These are phyloP conservation scores for Bryoglossum gracile DNA, from an alignment of 495 filamentous ascomycete species.

Conservation along the genomic window DNA sequence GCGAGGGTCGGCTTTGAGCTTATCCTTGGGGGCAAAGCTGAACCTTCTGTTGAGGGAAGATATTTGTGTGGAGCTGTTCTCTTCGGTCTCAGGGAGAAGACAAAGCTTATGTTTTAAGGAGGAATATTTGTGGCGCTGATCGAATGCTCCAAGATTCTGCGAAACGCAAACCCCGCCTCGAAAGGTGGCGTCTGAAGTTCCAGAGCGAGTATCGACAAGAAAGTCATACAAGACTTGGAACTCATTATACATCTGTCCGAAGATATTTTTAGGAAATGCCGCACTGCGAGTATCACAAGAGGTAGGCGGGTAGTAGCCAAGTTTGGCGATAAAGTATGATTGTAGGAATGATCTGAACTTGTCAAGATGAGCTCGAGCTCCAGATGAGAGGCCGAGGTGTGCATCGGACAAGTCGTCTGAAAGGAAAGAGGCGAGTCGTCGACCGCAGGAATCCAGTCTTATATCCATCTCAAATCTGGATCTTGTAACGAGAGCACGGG, in stretches of 20 bases:
- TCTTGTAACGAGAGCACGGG: constrained; percentile 52
- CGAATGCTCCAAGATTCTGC: constrained; percentile 52
- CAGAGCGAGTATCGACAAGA: constrained; percentile 48
- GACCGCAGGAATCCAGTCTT: constrained; percentile 40
- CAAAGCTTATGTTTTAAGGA: constrained; percentile 52
- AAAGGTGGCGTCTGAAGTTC: constrained; percentile 30
- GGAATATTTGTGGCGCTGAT: constrained; percentile 43
- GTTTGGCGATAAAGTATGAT: constrained; percentile 49
- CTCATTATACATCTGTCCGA: constrained; percentile 50
- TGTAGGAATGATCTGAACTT: constrained; percentile 56
- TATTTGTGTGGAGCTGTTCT: constrained; percentile 15
- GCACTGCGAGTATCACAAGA: constrained; percentile 23
- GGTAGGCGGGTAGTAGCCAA: constrained; percentile 58
- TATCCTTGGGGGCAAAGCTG: constrained; percentile 13
- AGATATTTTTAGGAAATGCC: constrained; percentile 45
- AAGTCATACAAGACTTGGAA: constrained; percentile 56
- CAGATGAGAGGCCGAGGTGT: constrained; percentile 45
- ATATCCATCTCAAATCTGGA: constrained; percentile 56
- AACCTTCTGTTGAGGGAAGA: constrained; percentile 17
- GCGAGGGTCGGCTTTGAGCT: constrained; percentile 28
- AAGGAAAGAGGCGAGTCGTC: constrained; percentile 49
- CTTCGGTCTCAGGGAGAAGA: constrained; percentile 41
- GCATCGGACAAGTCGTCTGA: constrained; percentile 51
- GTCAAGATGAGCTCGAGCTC: constrained; percentile 50
- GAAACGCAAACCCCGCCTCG: constrained; percentile 53